A percentile compares a stretch with the other conserved stretches of the same genome.
Conservation (phyloP, 441 rosid species). For the Manihot esculenta region DNA sequence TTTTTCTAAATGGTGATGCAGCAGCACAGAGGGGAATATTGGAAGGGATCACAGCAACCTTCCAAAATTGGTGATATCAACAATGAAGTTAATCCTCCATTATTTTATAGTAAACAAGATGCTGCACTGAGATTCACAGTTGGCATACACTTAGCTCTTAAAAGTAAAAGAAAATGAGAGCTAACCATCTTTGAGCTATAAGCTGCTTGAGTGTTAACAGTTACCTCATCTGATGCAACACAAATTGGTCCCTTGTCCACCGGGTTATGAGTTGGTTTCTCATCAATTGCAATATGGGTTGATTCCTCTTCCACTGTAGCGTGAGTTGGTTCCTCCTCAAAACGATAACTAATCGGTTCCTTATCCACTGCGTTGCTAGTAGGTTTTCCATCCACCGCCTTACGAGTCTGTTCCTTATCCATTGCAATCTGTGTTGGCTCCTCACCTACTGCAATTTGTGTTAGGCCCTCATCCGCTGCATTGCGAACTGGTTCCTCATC, state of each 20-base stretch:
- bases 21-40: background rate
- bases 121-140: background rate
- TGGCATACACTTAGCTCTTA: slow-evolving; percentile 1
- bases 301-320: background rate
- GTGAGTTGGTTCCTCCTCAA: background rate
- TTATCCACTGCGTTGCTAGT: background rate
- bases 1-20: background rate
- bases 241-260: background rate
- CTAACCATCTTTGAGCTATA: slow-evolving; percentile 42
- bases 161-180: slow-evolving; percentile 17
- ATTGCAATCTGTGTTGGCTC: background rate
- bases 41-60: background rate
- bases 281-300: background rate
- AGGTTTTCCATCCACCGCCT: background rate
- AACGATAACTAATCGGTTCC: background rate
- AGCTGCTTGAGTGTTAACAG: slow-evolving; percentile 16
- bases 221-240: background rate
- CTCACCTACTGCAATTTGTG: background rate
- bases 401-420: background rate
- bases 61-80: background rate
- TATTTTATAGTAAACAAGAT: background rate
- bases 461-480: background rate
- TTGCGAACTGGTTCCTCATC: background rate
- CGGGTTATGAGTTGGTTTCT: background rate
- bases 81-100: background rate